Evolutionary conservation across 1,284 basidiomycete genomes (phyloP).

Genomic region (Porogramme epimiltina): DNA sequence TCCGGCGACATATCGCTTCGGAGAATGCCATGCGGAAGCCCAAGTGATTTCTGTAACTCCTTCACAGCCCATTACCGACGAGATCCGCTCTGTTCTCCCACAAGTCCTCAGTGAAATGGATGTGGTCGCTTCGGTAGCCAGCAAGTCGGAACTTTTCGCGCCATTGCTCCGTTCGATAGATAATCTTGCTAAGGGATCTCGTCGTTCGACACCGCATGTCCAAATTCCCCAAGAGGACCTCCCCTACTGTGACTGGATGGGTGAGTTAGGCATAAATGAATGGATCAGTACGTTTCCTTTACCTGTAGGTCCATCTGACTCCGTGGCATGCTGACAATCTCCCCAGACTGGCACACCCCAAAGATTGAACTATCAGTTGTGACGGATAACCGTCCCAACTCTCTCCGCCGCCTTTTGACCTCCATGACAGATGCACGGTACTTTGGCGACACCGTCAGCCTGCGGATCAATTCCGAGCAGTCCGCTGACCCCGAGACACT

Average conservation of each 20-base stretch:
- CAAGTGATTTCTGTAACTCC: no score
- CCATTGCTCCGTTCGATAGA: no score
- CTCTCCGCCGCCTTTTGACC: constrained; percentile 63
- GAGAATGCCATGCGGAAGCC: no score
- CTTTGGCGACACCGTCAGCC: constrained; percentile 64
- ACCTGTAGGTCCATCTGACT: no score
- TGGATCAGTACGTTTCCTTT: constrained; percentile 48
- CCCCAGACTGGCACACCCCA: constrained; percentile 72
- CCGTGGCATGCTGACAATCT: neutral
- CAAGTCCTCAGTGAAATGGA: no score
- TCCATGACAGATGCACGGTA: constrained; percentile 65
- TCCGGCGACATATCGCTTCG: constrained; percentile 1
- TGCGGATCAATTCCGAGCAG: constrained; percentile 77
- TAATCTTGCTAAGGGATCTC: neutral
- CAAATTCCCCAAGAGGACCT: constrained; percentile 56
- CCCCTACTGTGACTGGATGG: constrained; percentile 64
- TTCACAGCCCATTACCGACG: no score
- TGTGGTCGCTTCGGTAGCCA: no score
- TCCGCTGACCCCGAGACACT: constrained; percentile 66
- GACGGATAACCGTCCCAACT: constrained; percentile 75
- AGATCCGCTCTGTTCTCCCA: no score
- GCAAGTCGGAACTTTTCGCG: no score
- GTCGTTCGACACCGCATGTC: constrained; percentile 18
- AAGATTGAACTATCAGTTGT: constrained; percentile 71
- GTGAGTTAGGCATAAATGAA: constrained; percentile 53